A percentile compares a stretch with the other conserved stretches of the same genome.
phyloP scores from a whole-genome alignment of 306 rosid genomes.

The Biancaea sappan region DNA sequence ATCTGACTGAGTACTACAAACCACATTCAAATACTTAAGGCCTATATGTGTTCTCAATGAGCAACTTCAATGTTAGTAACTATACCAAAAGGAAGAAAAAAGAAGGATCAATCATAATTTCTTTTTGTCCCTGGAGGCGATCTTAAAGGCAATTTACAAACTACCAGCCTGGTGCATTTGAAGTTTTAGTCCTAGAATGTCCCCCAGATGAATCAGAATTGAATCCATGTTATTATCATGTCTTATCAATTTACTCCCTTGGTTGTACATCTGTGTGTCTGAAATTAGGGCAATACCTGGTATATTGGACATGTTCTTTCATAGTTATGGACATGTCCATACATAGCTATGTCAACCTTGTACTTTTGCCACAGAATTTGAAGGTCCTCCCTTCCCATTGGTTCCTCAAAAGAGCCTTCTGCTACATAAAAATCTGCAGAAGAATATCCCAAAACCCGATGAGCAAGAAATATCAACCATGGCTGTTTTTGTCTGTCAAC shows the following conservation, averaged over 20 bases:
- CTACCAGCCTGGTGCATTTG: too few species aligned
- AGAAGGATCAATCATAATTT: too few species aligned
- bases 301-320: constrained; percentile 94
- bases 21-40: neutral
- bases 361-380: constrained; percentile 92
- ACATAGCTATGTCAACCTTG: constrained; percentile 87
- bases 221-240: too few species aligned
- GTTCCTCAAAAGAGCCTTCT: constrained; percentile 94
- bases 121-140: too few species aligned
- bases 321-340: constrained; percentile 93
- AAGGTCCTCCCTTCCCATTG: constrained; percentile 98
- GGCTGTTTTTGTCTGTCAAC: constrained; percentile 96
- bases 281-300: constrained; percentile 58
- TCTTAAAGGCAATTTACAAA: too few species aligned
- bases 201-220: too few species aligned
- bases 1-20: constrained; percentile 12
- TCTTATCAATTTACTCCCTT: too few species aligned
- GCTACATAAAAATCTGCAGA: constrained; percentile 68
- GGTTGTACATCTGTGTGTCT: too few species aligned
- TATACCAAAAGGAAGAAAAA: too few species aligned
- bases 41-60: constrained; percentile 3
- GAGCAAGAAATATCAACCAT: constrained; percentile 93
- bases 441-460: constrained; percentile 93
- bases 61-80: neutral
- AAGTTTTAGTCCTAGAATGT: too few species aligned